These are phyloP conservation scores for Silene conica DNA, from an alignment of 148 eudicot species.

Conservation along the genomic window DNA sequence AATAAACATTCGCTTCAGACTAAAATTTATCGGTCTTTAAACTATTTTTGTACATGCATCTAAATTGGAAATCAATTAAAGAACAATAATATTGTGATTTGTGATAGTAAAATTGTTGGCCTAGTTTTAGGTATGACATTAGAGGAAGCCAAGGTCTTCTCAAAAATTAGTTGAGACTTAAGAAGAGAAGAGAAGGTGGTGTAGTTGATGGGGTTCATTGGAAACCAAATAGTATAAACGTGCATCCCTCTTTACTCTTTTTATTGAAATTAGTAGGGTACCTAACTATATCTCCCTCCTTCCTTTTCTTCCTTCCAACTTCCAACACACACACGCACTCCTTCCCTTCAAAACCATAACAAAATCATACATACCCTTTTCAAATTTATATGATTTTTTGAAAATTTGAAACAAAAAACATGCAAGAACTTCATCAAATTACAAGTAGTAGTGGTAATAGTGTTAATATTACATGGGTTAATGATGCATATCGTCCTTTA, in stretches of 20 bases:
- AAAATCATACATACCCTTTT: background rate
- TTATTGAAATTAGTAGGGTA: constrained; percentile 6
- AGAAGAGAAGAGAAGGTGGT: background rate
- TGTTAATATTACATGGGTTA: constrained; percentile 24
- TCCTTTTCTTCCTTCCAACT: background rate
- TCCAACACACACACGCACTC: background rate
- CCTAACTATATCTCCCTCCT: constrained; percentile 3
- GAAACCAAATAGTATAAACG: constrained; percentile 17
- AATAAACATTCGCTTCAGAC: no score
- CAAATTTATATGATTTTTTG: no score
- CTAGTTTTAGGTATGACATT: background rate
- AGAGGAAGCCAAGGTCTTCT: no score
- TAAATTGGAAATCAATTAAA: no score
- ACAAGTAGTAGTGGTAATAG: background rate
- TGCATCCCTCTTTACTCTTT: constrained; percentile 21
- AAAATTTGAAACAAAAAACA: background rate
- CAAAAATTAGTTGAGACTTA: constrained; percentile 11
- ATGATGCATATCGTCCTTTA: constrained; percentile 64
- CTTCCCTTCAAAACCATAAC: no score
- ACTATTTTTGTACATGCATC: no score
- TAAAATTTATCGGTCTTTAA: no score
- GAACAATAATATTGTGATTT: no score
- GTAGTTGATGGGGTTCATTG: constrained; percentile 8
- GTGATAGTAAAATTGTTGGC: no score
- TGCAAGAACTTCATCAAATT: background rate